Evolutionary conservation across 805 yeast species (phyloP), one percentile per base, ranked within the genome.

Genomic region (Yamadazyma olivae): DNA sequence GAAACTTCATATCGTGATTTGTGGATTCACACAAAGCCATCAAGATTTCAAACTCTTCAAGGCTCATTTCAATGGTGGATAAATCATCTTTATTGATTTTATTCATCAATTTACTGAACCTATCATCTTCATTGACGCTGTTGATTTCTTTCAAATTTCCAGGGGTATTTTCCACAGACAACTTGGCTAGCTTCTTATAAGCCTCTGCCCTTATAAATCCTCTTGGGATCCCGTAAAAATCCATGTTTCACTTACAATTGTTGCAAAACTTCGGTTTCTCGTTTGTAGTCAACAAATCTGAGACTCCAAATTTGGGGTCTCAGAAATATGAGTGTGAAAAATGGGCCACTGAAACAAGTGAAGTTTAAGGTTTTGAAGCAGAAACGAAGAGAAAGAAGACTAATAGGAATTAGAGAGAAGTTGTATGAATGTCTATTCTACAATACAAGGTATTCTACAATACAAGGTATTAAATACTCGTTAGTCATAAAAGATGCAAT

Each of bases 11-110:
- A 7, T 55, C 49, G 6, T 63, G 58, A 4, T 39, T 38, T 3
- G 70, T 51, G 8, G 68, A 59, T 18, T 63, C 62, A 41, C 82
- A 75, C 18, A 83, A 56, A 0, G 87, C 83, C 30, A 74, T 45
- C 40, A 81, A 59, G 4, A 74, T 70, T 43, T 81, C 84, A 39
- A 67, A 65, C 50, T 79, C 83, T 39, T 70, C 74, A 26, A 66
- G 57, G 2, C 76, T 57, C 40, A 76, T 63, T 12, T 76, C 73
- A 13, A 71, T 67, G 4, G 59, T 39, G 4, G 62, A 49, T 22
- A 60, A 43, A 7, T 39, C 36, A 10, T 30, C 27, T 17, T 25
- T 29, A 7, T 30, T 30, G n/a, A 35, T 35, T 6, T 38, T 27
- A 2, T 35, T 35, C 23, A 44, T 27, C 32, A 62, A 45, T 17